These are phyloP conservation scores for Cercospora berteroae DNA, from an alignment of 2,329 filamentous ascomycete species.

Conservation along the genomic window DNA sequence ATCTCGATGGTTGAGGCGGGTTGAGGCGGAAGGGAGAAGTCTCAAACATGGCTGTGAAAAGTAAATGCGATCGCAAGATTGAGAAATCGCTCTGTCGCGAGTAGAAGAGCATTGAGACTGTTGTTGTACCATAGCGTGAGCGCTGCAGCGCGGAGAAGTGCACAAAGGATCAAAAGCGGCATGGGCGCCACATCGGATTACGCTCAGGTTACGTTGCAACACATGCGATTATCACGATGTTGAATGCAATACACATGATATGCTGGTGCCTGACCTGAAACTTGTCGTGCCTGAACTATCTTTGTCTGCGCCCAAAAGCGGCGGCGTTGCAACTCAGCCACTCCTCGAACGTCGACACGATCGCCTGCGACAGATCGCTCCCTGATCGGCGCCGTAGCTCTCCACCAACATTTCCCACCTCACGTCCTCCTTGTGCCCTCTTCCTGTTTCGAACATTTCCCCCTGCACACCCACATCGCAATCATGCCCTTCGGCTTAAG, in stretches of 20 bases:
- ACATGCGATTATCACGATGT: background rate
- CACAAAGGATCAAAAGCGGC: constrained; percentile 7
- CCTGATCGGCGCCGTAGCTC: constrained; percentile 10
- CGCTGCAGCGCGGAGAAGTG: background rate
- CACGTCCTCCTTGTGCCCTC: background rate
- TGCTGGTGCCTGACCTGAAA: constrained; percentile 6
- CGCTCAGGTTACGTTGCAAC: background rate
- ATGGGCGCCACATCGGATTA: background rate
- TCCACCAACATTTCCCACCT: constrained; percentile 7
- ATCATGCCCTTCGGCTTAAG: constrained; percentile 47
- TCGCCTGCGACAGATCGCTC: constrained; percentile 5
- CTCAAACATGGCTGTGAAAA: background rate
- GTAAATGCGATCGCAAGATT: background rate
- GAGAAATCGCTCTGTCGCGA: background rate
- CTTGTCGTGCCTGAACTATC: constrained; percentile 9
- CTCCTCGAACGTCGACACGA: constrained; percentile 3
- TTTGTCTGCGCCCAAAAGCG: constrained; percentile 2
- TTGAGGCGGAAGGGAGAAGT: background rate
- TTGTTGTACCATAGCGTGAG: constrained; percentile 8
- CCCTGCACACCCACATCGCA: background rate
- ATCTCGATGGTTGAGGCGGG: background rate
- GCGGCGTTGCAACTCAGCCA: constrained; percentile 7
- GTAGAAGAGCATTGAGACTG: background rate
- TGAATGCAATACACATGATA: background rate
- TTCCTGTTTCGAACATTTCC: background rate